Base-by-base conservation (phyloP, 768 basidiomycete species). In the Mycena floridula region DNA sequence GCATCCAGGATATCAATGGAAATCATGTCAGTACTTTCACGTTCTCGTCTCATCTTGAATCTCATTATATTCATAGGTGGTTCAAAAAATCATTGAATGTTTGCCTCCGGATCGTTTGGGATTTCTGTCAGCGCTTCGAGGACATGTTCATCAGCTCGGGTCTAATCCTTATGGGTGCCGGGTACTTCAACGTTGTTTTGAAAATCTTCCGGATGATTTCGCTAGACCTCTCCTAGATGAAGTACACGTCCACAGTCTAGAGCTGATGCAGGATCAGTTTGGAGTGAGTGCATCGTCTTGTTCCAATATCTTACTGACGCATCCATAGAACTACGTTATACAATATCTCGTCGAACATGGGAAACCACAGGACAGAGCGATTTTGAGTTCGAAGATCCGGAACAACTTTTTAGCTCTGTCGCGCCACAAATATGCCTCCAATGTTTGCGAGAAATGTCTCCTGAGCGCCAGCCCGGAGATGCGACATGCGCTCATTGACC, bases 111-210 rank as follows among this genome's bases (percentile, higher is more conserved):
- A 92, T 20, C 80, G 82, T 16, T 71, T 93, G 25, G 72, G 71
- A 3, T 92, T 94, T 58, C 75, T 96, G 42, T 69, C 74, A 37
- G 67, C 73, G 4, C 93, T 96, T 69, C 70, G 76, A 4, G 86
- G 85, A 5, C 82, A 84, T 50, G 85, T 95, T 22, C 77, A 79
- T 47, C 82, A 87, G 46, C 70, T 98, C 20, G 79, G 91, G 1
- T 85, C 84, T 0, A 92, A 98, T 58, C 82, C 90, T 1, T 96
- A 90, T 54, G 94, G 94, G 1, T 98, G 95, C 58, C 84, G 95
- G 9, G 95, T 98, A 20, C 74, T 98, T 25, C 95, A 97, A 61
- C 77, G 92, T 45, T 92, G 89, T 59, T 80, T 98, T 42, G 90
- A 95, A 60, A 80, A 90, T 59, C 69, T 95, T 21, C 78, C 87